Conservation (phyloP, 208 protist species). For the Trichomonas gallinae region DNA sequence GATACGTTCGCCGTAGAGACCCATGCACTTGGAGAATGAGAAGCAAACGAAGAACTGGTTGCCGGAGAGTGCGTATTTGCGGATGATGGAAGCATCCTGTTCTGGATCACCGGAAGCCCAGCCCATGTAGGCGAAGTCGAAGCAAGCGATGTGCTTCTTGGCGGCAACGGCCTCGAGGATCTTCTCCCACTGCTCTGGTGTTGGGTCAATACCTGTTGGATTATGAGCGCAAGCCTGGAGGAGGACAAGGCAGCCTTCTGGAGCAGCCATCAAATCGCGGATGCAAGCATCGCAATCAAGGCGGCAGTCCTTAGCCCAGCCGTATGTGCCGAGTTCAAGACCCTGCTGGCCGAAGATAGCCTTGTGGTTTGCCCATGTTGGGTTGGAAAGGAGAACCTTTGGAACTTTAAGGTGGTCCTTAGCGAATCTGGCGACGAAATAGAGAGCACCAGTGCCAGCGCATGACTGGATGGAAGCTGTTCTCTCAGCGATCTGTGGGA, state of each 20-base stretch:
- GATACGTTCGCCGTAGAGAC: constrained; percentile 28
- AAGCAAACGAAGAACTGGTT: background rate
- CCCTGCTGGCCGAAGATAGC: background rate
- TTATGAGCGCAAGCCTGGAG: constrained; percentile 94
- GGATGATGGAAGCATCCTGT: background rate
- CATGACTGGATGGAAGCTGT: background rate
- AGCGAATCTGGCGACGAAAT: background rate
- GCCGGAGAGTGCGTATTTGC: background rate
- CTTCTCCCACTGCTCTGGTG: constrained; percentile 69
- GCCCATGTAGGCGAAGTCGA: background rate
- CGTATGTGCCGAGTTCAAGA: background rate
- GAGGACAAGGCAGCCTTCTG: constrained; percentile 55
- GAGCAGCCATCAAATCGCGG: background rate
- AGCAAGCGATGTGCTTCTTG: background rate
- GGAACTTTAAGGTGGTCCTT: background rate
- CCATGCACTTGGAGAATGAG: constrained; percentile 20
- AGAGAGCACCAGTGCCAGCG: background rate
- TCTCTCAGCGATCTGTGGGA: background rate
- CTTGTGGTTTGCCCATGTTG: background rate
- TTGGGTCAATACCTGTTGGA: constrained; percentile 90
- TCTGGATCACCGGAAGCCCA: background rate
- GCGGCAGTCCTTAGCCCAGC: background rate
- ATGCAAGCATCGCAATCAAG: background rate
- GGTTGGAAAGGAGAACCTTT: constrained; percentile 22
- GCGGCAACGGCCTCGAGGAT: background rate